Conservation (phyloP, 768 basidiomycete species). For the Xanthoconium stramineum region DNA sequence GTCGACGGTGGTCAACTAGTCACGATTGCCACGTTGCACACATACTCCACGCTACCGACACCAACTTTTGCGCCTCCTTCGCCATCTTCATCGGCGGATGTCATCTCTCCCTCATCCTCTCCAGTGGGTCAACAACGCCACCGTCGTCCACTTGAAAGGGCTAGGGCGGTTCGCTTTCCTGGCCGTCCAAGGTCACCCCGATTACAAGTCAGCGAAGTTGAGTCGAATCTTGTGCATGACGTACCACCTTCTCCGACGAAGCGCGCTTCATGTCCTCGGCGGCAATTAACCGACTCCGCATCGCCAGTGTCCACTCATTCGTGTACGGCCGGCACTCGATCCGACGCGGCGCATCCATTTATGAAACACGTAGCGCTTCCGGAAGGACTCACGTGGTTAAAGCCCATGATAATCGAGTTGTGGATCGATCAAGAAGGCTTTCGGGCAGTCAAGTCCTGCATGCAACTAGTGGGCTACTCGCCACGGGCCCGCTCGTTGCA, state of each 20-base stretch:
- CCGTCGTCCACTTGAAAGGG: slow-evolving; percentile 32
- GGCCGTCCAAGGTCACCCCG: slow-evolving; percentile 25
- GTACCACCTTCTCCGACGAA: slow-evolving; percentile 3
- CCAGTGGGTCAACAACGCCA: slow-evolving; percentile 19
- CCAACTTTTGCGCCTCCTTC: slow-evolving; percentile 30
- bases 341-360: slow-evolving; percentile 6
- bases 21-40: slow-evolving; percentile 18
- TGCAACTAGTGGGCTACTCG: slow-evolving; percentile 56
- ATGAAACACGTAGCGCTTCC: slow-evolving; percentile 30
- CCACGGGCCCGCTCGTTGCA: slow-evolving; percentile 28
- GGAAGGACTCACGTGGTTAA: slow-evolving; percentile 49
- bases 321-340: slow-evolving; percentile 2
- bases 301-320: slow-evolving; percentile 5
- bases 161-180: slow-evolving; percentile 31
- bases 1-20: slow-evolving; percentile 17
- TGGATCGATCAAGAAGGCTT: slow-evolving; percentile 86
- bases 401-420: slow-evolving; percentile 52
- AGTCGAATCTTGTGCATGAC: slow-evolving; percentile 3
- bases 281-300: slow-evolving; percentile 14
- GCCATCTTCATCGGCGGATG: slow-evolving; percentile 27
- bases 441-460: slow-evolving; percentile 55
- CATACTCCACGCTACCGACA: slow-evolving; percentile 27
- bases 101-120: slow-evolving; percentile 21
- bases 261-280: slow-evolving; percentile 1
- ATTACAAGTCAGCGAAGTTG: slow-evolving; percentile 16